Base-by-base conservation (phyloP, 176 grass and related monocot species). In the Oryza punctata region DNA sequence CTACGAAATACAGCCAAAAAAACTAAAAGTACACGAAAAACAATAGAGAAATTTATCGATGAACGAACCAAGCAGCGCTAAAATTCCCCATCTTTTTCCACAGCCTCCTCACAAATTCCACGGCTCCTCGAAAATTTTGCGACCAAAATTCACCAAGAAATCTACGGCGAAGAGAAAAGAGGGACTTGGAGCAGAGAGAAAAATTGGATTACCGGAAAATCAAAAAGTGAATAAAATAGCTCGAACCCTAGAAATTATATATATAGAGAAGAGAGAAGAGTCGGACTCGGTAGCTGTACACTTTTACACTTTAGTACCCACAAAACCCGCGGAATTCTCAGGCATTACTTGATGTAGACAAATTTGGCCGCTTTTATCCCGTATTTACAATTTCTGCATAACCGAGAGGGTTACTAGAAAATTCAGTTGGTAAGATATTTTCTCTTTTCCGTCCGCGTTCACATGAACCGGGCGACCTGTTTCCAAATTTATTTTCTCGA, bases 1-100 rank as follows among this genome's bases (percentile, higher is more conserved):
- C 70, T 46, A 15, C 26, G n/a, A 82, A 87, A 82, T 76, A 64
- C 49, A 38, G 27, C 26, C 13, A 45, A 81, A 19, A 19, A 81
- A 87, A 87, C 35, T 63, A 66, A 75, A 63, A 87, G 33, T 28
- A 37, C 37, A 11, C 71, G 2, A 76, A 64, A 16, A 49, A 16
- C n/a, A 75, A 19, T 2, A 0, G 6, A 63, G 27, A 50, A 87
- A 70, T 68, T 69, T 11, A 30, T 21, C 70, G 10, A 75, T 12
- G 13, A 11, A 41, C 33, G 24, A 16, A 10, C 43, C 41, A 38
- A 50, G 77, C 6, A 1, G 12, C 18, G 24, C 23, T 10, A 5
- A 30, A 77, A 77, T 47, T 37, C 12, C 65, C 35, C 49, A 30
- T 4, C 29, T 47, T 87, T 49, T 47, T 47, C 37, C 37, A 45